These are phyloP conservation scores for Agarophyton chilense DNA, from an alignment of 23 red algal species.

Conservation along the genomic window DNA sequence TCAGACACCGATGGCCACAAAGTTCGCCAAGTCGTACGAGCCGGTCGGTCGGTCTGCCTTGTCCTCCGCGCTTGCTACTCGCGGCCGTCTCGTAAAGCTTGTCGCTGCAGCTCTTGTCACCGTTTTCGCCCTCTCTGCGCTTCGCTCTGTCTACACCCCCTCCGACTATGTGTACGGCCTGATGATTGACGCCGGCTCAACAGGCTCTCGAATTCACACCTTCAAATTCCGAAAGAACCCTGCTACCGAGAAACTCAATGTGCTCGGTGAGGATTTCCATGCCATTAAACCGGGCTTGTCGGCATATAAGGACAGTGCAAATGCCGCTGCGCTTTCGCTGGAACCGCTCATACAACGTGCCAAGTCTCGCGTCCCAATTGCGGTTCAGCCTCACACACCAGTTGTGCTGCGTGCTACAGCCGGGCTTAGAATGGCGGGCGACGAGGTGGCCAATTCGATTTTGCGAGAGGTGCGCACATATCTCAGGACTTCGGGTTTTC, in stretches of 20 bases:
- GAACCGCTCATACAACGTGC: conserved; percentile 67
- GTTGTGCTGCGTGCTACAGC: conserved; percentile 79
- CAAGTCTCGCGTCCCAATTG: conserved; percentile 38
- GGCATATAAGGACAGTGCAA: conserved; percentile 46
- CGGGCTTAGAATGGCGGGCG: conserved; percentile 76
- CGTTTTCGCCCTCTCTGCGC: conserved; percentile 4
- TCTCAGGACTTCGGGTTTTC: conserved; percentile 57
- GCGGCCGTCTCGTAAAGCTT: conserved; percentile 24
- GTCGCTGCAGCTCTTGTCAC: conserved; percentile 12
- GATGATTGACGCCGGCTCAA: conserved; percentile 87
- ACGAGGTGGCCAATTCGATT: conserved; percentile 55
- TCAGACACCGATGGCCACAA: conserved; percentile 32
- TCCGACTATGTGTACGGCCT: conserved; percentile 62
- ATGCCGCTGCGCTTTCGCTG: conserved; percentile 49
- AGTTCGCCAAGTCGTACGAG: conserved; percentile 31
- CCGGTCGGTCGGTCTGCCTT: background rate
- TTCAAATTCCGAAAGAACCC: conserved; percentile 60
- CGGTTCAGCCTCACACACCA: conserved; percentile 33
- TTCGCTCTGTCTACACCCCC: conserved; percentile 32
- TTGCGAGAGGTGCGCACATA: conserved; percentile 62
- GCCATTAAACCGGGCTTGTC: conserved; percentile 81
- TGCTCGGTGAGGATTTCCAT: conserved; percentile 71
- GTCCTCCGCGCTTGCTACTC: background rate
- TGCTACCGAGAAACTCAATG: conserved; percentile 34
- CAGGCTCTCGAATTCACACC: conserved; percentile 81